phyloP scores from a whole-genome alignment of 345 rosid genomes.

The Kandelia obovata region DNA sequence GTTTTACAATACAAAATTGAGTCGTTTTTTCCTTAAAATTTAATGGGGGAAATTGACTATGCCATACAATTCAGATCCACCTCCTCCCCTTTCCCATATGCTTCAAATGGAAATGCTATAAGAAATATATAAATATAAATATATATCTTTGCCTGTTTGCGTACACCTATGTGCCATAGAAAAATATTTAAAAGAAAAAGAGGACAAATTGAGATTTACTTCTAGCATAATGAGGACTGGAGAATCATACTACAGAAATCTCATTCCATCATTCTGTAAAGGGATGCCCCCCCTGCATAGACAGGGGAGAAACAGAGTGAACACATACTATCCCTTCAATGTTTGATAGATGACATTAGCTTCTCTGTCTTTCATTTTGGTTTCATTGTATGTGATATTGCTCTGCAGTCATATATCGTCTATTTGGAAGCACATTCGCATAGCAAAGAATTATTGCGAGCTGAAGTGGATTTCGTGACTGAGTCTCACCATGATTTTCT shows the following conservation, averaged over 20 bases:
- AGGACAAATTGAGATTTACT: background rate
- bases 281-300: background rate
- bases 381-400: background rate
- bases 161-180: too few species aligned
- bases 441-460: background rate
- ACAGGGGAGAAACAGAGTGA: background rate
- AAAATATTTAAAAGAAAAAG: background rate
- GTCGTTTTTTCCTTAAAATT: too few species aligned
- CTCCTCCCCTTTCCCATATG: too few species aligned
- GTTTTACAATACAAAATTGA: too few species aligned
- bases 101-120: too few species aligned
- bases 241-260: background rate
- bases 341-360: background rate
- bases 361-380: background rate
- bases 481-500: constrained; percentile 29
- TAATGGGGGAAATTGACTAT: too few species aligned
- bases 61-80: too few species aligned
- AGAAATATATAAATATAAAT: too few species aligned
- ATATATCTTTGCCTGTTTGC: too few species aligned
- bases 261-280: background rate
- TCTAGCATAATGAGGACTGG: background rate
- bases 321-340: background rate
- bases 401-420: background rate
- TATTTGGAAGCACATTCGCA: constrained; percentile 23
- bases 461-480: constrained; percentile 5